A percentile compares a stretch with the other conserved stretches of the same genome.
phyloP scores from a whole-genome alignment of 1,284 basidiomycete species.

The Malassezia slooffiae region DNA sequence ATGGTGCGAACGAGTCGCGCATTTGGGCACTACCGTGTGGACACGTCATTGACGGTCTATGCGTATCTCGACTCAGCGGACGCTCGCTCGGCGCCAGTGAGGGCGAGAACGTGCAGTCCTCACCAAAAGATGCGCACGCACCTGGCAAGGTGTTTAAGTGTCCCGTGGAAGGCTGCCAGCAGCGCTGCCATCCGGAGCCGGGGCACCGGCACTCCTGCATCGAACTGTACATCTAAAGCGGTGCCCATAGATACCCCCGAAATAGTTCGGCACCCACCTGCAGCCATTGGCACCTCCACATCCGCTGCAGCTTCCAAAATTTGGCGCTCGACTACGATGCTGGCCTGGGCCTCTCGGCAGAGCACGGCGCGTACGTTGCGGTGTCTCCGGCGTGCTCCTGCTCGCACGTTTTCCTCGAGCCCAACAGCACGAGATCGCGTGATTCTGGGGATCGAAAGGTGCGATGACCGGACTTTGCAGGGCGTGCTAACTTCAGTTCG shows the following conservation, averaged over 20 bases:
- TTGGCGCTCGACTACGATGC: no score
- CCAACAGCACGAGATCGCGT: conserved; percentile 3
- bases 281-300: not conserved
- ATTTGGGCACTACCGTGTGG: conserved; percentile 38
- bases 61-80: conserved; percentile 25
- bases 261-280: no score
- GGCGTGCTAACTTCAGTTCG: conserved; percentile 18
- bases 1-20: conserved; percentile 23
- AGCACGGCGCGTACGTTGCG: no score
- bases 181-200: conserved; percentile 27
- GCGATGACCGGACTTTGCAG: not conserved
- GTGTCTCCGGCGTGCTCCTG: no score
- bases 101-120: no score
- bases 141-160: conserved; percentile 24
- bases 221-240: conserved; percentile 15
- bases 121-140: conserved; percentile 2
- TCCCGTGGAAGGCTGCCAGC: conserved; percentile 31
- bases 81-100: not conserved
- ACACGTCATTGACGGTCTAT: conserved; percentile 37
- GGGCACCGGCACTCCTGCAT: conserved; percentile 21
- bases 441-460: conserved; percentile 40
- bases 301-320: no score
- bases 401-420: no score
- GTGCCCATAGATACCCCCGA: no score
- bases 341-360: not conserved